These are phyloP conservation scores for Vachellia pachyceras DNA, from an alignment of 306 rosid species.

Conservation along the genomic window DNA sequence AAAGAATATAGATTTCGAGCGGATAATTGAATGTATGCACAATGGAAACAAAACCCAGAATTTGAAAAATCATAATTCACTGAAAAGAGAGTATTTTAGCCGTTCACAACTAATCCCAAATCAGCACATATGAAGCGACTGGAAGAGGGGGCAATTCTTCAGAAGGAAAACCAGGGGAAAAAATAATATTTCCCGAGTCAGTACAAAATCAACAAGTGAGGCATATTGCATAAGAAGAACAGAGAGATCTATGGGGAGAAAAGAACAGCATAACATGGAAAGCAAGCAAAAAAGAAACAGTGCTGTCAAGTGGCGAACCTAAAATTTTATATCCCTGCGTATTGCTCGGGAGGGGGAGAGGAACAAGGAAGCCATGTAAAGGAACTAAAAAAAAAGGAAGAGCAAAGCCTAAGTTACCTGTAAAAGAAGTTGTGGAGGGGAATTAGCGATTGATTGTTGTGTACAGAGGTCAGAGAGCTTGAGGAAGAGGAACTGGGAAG, in stretches of 20 bases:
- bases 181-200: neutral
- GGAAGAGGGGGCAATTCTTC: neutral
- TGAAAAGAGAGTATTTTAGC: neutral
- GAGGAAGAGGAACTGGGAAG: neutral
- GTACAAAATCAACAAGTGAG: neutral
- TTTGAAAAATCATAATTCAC: neutral
- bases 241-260: neutral
- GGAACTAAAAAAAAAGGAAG: neutral
- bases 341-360: neutral
- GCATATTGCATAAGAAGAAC: neutral
- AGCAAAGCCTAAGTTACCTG: neutral
- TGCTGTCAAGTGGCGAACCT: neutral
- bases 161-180: neutral
- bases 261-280: neutral
- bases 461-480: neutral
- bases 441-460: too few relatives aligned
- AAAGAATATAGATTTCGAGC: neutral
- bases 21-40: neutral
- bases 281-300: neutral
- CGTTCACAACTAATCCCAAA: neutral
- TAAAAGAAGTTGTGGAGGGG: neutral
- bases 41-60: conserved; percentile 12
- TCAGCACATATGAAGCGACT: neutral
- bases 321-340: neutral
- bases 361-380: neutral